Evolutionary conservation across 2,329 filamentous ascomycete genomes (phyloP).

Genomic region (Cryphonectria japonica): DNA sequence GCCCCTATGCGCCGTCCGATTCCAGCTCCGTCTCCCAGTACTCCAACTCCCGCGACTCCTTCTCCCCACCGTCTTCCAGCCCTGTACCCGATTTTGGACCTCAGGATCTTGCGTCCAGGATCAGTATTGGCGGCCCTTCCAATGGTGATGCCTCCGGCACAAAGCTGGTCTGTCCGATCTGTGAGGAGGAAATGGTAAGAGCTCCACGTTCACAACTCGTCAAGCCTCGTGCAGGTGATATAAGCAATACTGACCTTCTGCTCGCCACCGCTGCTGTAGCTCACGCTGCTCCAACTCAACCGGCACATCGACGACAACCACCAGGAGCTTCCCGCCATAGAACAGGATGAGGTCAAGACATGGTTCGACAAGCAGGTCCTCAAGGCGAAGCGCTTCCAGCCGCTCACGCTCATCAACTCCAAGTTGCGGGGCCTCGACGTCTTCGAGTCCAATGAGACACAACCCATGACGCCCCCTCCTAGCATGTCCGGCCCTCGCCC

Average conservation of each 20-base stretch:
- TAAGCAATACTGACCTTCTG: background rate
- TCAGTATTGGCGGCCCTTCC: slow-evolving; percentile 66
- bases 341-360: slow-evolving; percentile 93
- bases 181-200: slow-evolving; percentile 91
- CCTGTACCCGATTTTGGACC: slow-evolving; percentile 67
- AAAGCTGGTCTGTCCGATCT: slow-evolving; percentile 92
- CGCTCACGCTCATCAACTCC: slow-evolving; percentile 87
- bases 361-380: slow-evolving; percentile 96
- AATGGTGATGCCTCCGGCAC: slow-evolving; percentile 62
- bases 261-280: slow-evolving; percentile 52
- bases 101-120: slow-evolving; percentile 80
- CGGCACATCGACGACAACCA: slow-evolving; percentile 83
- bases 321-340: slow-evolving; percentile 83
- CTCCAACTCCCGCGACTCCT: slow-evolving; percentile 58
- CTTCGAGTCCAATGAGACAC: slow-evolving; percentile 86
- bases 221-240: background rate
- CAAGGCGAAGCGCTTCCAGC: slow-evolving; percentile 92
- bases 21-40: slow-evolving; percentile 75
- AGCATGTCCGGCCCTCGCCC: slow-evolving; percentile 45
- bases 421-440: slow-evolving; percentile 91
- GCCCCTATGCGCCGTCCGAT: slow-evolving; percentile 59
- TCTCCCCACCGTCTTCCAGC: slow-evolving; percentile 61
- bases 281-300: slow-evolving; percentile 92
- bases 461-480: slow-evolving; percentile 41
- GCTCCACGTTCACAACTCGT: background rate